Evolutionary conservation across 2,329 filamentous ascomycete species (phyloP), one percentile per base, ranked within the genome.

Genomic region (Curvularia lunata): DNA sequence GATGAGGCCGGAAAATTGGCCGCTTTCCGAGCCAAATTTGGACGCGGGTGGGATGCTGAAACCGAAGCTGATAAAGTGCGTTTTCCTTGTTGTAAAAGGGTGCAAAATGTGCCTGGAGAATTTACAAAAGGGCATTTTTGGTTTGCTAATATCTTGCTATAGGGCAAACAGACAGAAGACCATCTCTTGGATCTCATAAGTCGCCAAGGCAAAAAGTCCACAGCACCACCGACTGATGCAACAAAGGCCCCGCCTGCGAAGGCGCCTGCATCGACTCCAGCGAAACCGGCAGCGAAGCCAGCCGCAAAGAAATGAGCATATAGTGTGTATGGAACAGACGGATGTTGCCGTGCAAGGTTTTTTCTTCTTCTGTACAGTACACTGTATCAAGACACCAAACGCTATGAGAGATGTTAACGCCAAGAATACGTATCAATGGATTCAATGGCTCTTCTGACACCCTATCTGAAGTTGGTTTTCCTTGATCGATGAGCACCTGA

Each of bases 1-100:
- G 95, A 99, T 77, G 95, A 98, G 84, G 94, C 95, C 3, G 95
- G 95, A 18, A 87, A 90, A 73, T 80, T 99, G 71, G 90, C 89
- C 51, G 90, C 91, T 54, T 99, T 99, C 82, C 85, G 95, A 70
- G 85, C 85, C 61, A 85, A 90, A 56, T 99, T 93, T 81, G 95
- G 95, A 25, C 83, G 89, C 58, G 87, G 87, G 10, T 99, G 91
- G 83, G 95, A 99, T 80, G 82, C 74, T 2, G 54, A 54, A 19
- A 57, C 50, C 10, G 54, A 54, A 40, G 51, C 54, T 12, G 49
- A 52, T 10, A 59, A 60, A 53, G 59, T 62, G 30, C 2, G 59
- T 54, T 13, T 12, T n/a, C 28, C 12, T 30, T 30, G 6, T 30
- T 27, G 40, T 19, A 38, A 32, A 38, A 23, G n/a, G 9, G 34